A percentile compares a stretch with the other conserved stretches of the same genome.
Conservation (phyloP, 345 rosid species). For the Populus simonii region DNA sequence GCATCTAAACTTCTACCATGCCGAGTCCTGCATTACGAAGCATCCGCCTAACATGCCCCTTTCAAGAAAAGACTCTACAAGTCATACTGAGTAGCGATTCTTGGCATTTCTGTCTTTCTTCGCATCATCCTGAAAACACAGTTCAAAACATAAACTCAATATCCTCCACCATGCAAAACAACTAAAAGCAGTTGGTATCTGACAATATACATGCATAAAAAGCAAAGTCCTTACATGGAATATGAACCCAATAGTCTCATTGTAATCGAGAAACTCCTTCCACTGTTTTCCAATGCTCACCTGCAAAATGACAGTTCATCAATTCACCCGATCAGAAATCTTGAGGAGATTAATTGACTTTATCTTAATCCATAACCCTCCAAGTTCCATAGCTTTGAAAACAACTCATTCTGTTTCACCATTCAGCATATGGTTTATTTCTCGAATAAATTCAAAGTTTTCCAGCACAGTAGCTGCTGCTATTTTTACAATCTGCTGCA, state of each 20-base stretch:
- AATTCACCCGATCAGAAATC: background rate
- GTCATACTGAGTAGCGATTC: conserved; percentile 58
- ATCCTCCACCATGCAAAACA: background rate
- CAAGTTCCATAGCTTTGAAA: too few relatives aligned
- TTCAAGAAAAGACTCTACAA: conserved; percentile 10
- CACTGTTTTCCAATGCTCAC: conserved; percentile 84
- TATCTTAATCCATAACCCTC: background rate
- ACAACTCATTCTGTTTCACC: too few relatives aligned
- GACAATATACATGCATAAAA: background rate
- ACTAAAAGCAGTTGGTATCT: background rate
- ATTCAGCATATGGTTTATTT: too few relatives aligned
- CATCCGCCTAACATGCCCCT: background rate
- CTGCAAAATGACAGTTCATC: conserved; percentile 32
- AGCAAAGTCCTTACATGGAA: conserved; percentile 53
- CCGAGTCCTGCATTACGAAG: background rate
- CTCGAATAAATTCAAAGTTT: too few relatives aligned
- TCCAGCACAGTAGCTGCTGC: too few relatives aligned
- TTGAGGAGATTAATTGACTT: background rate
- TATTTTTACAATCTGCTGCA: too few relatives aligned
- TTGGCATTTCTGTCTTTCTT: conserved; percentile 56
- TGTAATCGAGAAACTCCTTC: conserved; percentile 80
- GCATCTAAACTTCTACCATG: too few relatives aligned
- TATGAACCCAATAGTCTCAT: conserved; percentile 69
- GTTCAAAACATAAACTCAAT: background rate
- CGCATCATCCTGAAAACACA: conserved; percentile 66